phyloP scores from a whole-genome alignment of 306 rosid species.

The Crotalaria pallida region DNA sequence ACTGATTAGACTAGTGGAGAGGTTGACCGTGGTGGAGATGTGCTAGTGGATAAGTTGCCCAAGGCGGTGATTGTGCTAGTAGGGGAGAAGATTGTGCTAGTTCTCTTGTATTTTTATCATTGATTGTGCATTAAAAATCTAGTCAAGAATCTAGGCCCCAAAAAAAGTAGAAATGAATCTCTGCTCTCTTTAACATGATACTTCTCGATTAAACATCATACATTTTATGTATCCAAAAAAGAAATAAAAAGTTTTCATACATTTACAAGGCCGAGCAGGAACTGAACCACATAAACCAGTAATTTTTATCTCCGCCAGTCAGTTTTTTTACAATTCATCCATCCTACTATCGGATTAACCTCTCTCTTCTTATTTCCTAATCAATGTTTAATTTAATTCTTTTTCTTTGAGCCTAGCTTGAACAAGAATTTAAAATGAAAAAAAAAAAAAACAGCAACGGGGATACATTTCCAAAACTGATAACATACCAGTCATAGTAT shows the following conservation, averaged over 20 bases:
- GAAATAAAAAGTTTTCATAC: neutral
- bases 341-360: constrained; percentile 8
- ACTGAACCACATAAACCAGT: constrained; percentile 17
- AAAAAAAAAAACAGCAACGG: neutral
- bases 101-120: no score
- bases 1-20: no score
- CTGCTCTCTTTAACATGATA: neutral
- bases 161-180: neutral
- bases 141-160: neutral
- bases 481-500: constrained; percentile 33
- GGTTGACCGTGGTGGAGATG: no score
- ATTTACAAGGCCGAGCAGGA: constrained; percentile 48
- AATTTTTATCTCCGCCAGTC: neutral
- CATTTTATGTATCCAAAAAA: constrained; percentile 14
- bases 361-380: constrained; percentile 17
- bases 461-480: constrained; percentile 15
- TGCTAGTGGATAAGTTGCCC: no score
- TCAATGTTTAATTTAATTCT: neutral
- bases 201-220: constrained; percentile 21
- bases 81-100: no score
- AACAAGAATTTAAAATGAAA: neutral
- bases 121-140: neutral
- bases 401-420: constrained; percentile 9
- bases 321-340: constrained; percentile 20
- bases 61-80: no score